Base-by-base conservation (phyloP, 2,329 filamentous ascomycete species). In the Thielaviopsis ethacetica region DNA sequence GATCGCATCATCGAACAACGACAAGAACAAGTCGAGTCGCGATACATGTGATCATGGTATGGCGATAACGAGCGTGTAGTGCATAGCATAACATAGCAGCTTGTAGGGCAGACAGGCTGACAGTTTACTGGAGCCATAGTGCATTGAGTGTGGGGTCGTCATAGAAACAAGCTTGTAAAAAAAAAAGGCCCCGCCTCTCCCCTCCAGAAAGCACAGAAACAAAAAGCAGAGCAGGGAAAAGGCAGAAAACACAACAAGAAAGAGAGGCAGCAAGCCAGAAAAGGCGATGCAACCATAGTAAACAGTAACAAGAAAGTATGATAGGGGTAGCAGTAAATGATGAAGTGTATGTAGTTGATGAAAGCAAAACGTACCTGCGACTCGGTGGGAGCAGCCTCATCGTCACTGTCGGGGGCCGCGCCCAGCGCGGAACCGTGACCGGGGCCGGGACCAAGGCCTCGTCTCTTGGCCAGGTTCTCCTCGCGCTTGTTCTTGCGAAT, bases 401-500 rank as follows among this genome's bases (percentile, higher is more conserved):
- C 93, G 71, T 98, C 93, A 72, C 93, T 97, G 73, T 98, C 93
- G 65, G 89, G 87, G 63, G 88, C 89, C 66, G 90, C 89, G 67
- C 88, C 89, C 63, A 95, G 79, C 65, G 86, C 85, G 65, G 88
- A 88, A 69, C 88, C 88, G 61, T 85, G 87, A 60, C 86, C 82
- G 72, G 88, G 87, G 66, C 87, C 84, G 64, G 84, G 85, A 66
- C 86, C 84, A 68, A 97, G 95, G 70, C 93, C 93, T 79, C 93
- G 85, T 75, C 93, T 83, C 83, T 98, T 98, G 73, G 93, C 93
- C 71, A 98, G 77, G 76, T 96, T 97, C 78, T 98, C 93, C 76
- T 98, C 93, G 71, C 93, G 85, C 83, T 97, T 97, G 65, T 91
- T 88, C 78, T 95, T 95, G 72, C 93, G 86, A 70, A 98, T 98